Percentiles rank a stretch among this genome's conserved stretches.
These are phyloP conservation scores for Apiotrichum laibachii DNA, from an alignment of 1,284 basidiomycete genomes.

Conservation along the genomic window DNA sequence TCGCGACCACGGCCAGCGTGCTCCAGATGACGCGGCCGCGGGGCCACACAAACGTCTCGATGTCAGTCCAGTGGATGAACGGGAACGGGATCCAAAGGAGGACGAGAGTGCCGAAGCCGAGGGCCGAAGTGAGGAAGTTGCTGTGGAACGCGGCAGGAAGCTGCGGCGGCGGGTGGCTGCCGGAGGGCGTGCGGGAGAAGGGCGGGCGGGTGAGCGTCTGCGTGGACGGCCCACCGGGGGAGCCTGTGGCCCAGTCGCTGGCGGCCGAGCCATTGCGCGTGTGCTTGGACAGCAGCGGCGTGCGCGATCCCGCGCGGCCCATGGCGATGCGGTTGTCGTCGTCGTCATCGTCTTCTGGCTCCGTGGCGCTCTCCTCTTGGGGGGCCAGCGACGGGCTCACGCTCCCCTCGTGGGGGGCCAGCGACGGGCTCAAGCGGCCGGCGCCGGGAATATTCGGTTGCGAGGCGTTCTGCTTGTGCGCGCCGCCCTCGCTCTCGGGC, in stretches of 20 bases:
- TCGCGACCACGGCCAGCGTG: constrained; percentile 33
- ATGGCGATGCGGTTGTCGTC: constrained; percentile 14
- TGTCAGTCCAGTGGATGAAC: constrained; percentile 36
- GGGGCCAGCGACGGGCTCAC: no score
- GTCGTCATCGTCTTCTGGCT: constrained; percentile 12
- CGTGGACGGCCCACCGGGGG: background rate
- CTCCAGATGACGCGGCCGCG: constrained; percentile 22
- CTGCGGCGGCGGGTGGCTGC: constrained; percentile 9
- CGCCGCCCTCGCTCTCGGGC: constrained; percentile 44
- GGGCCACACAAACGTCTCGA: constrained; percentile 43
- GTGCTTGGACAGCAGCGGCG: constrained; percentile 11
- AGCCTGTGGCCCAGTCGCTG: background rate
- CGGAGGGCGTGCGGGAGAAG: background rate
- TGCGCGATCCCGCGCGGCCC: constrained; percentile 3
- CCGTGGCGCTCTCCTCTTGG: background rate
- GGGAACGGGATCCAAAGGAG: constrained; percentile 48
- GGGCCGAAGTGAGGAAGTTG: constrained; percentile 49
- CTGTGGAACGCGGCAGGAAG: constrained; percentile 48
- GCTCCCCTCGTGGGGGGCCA: no score
- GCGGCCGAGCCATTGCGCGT: background rate
- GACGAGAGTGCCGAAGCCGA: constrained; percentile 43
- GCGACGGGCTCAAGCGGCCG: no score
- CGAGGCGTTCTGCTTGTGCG: background rate
- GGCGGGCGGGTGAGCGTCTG: constrained; percentile 2
- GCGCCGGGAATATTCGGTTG: no score